Conservation (phyloP, 352 stramenopile genomes). For the Phytophthora pisi region DNA sequence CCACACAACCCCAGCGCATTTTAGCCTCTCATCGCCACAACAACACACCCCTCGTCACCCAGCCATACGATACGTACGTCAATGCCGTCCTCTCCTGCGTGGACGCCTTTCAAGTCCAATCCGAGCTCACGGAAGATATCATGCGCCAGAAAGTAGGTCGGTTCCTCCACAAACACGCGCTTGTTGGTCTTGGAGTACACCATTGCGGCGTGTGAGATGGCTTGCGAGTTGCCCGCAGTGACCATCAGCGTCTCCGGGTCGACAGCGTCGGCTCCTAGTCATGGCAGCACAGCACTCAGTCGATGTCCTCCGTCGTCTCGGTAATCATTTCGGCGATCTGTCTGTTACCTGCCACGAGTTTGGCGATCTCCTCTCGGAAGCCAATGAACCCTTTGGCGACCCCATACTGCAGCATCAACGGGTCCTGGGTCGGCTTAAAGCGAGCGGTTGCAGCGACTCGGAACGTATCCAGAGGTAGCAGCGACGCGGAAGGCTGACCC, state of each 20-base stretch:
- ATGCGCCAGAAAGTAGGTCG: constrained; percentile 93
- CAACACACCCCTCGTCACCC: background rate
- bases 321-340: constrained; percentile 5
- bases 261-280: constrained; percentile 17
- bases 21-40: background rate
- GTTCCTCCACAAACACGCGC: constrained; percentile 90
- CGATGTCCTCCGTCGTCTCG: constrained; percentile 4
- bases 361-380: constrained; percentile 71
- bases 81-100: constrained; percentile 73
- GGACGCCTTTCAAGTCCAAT: constrained; percentile 76
- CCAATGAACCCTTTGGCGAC: constrained; percentile 67
- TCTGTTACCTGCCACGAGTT: constrained; percentile 56
- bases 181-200: constrained; percentile 77
- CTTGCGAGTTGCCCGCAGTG: constrained; percentile 92
- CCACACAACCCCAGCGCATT: background rate
- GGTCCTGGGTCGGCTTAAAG: constrained; percentile 62
- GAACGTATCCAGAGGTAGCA: constrained; percentile 78
- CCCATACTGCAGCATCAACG: constrained; percentile 76
- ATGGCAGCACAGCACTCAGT: constrained; percentile 3
- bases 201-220: constrained; percentile 88
- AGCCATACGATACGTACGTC: constrained; percentile 49
- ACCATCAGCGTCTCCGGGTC: constrained; percentile 77
- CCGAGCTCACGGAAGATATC: constrained; percentile 92
- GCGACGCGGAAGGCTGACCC: constrained; percentile 78
- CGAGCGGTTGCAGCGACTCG: constrained; percentile 48